Percentiles rank a stretch among this genome's conserved stretches.
phyloP scores from a whole-genome alignment of 2,329 filamentous ascomycete species.

The Plectosphaerella plurivora region DNA sequence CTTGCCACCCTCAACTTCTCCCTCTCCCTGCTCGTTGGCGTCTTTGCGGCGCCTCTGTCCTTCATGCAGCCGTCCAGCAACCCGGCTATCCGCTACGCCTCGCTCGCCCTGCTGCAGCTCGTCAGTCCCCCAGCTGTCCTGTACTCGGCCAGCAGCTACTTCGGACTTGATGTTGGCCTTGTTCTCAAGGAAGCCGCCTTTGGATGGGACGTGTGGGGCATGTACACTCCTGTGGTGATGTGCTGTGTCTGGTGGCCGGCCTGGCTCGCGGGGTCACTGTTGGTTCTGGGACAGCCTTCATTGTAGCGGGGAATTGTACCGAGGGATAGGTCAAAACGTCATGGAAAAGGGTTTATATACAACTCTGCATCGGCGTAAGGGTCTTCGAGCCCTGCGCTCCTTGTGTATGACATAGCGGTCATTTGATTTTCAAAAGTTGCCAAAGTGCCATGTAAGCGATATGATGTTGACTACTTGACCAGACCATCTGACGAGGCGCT shows the following conservation, averaged over 20 bases:
- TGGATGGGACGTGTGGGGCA: constrained; percentile 83
- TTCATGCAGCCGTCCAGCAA: constrained; percentile 55
- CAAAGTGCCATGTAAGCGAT: too few species aligned
- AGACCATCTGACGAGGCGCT: too few species aligned
- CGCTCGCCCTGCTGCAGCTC: constrained; percentile 49
- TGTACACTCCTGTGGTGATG: constrained; percentile 85
- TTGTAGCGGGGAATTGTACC: background rate
- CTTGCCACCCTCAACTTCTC: constrained; percentile 96
- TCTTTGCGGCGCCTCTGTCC: constrained; percentile 73
- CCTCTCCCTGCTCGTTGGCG: constrained; percentile 77
- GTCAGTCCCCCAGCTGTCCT: constrained; percentile 58
- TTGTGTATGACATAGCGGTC: too few species aligned
- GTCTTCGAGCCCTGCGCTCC: too few species aligned
- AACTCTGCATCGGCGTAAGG: too few species aligned
- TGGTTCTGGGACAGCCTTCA: constrained; percentile 38
- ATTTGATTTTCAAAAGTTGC: too few species aligned
- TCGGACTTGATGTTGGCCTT: constrained; percentile 39
- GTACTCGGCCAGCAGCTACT: constrained; percentile 39
- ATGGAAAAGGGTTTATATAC: too few species aligned
- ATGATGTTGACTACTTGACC: too few species aligned
- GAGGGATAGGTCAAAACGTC: too few species aligned
- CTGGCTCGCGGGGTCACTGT: constrained; percentile 65
- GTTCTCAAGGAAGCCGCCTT: constrained; percentile 72
- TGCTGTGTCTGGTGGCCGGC: constrained; percentile 96
- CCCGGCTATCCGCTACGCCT: constrained; percentile 32